These are phyloP conservation scores for Cymbidium sinense DNA, from an alignment of 106 monocot species.

Conservation along the genomic window DNA sequence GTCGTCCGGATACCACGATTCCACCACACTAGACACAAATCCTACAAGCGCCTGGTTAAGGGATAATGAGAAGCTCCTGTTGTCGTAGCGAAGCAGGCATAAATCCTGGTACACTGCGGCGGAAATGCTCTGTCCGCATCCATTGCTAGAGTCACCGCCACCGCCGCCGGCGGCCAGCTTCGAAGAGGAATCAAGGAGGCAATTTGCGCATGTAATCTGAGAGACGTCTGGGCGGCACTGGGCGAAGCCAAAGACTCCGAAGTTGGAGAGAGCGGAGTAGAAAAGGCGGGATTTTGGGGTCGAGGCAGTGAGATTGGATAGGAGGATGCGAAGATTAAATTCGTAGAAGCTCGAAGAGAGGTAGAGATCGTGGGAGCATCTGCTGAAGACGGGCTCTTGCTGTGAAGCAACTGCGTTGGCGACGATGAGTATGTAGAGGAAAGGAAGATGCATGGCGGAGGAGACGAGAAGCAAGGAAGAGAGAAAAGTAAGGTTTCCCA, in stretches of 20 bases:
- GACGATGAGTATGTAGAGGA: not conserved
- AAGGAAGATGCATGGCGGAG: not conserved
- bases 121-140: not conserved
- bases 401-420: not conserved
- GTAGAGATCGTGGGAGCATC: not conserved
- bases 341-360: not conserved
- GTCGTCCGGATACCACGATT: not conserved
- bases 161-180: constrained; percentile 3
- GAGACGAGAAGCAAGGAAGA: not conserved
- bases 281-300: constrained; percentile 9
- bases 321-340: not conserved
- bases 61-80: not conserved
- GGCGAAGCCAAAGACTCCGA: constrained; percentile 15
- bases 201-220: constrained; percentile 13
- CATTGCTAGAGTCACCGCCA: not conserved
- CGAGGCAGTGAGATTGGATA: not conserved
- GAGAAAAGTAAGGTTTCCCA: too few relatives aligned
- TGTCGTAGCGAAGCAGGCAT: constrained; percentile 35
- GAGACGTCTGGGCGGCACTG: constrained; percentile 42
- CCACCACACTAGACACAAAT: not conserved
- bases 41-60: not conserved
- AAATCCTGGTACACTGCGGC: constrained; percentile 30
- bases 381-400: not conserved
- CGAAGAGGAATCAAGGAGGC: constrained; percentile 12
- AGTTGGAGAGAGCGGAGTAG: not conserved